Conservation (phyloP, 176 grass and related monocot genomes). For the Cenchrus purpureus region DNA sequence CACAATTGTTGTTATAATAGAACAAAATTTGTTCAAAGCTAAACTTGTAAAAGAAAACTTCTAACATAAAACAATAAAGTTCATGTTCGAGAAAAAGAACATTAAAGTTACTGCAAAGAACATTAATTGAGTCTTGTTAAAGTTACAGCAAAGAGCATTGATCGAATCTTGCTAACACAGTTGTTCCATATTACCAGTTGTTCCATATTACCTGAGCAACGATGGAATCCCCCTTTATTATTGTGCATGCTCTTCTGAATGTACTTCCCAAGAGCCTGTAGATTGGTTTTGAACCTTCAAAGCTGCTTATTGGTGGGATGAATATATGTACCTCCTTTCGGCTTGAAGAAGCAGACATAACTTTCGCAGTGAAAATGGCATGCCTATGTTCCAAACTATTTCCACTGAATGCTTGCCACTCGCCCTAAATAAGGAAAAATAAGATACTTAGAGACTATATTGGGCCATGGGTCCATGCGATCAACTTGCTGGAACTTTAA, state of each 20-base stretch:
- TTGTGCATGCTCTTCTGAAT: constrained; percentile 78
- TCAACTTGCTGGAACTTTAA: not conserved
- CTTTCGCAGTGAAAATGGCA: constrained; percentile 56
- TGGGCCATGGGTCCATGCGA: not conserved
- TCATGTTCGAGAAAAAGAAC: too few relatives aligned
- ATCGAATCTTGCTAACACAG: not conserved
- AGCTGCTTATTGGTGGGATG: constrained; percentile 45
- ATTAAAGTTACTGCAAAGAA: not conserved
- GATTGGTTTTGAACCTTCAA: constrained; percentile 55
- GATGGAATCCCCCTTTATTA: constrained; percentile 69
- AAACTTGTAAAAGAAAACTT: not conserved
- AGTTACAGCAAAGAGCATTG: constrained; percentile 5
- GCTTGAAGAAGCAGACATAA: constrained; percentile 53
- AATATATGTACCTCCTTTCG: constrained; percentile 67
- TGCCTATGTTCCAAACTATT: constrained; percentile 57
- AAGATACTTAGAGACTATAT: constrained; percentile 1
- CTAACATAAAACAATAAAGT: not conserved
- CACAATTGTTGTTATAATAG: constrained; percentile 16
- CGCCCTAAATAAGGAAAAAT: constrained; percentile 51
- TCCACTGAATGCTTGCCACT: constrained; percentile 78
- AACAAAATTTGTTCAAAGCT: not conserved
- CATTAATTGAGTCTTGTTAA: not conserved
- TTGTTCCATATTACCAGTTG: constrained; percentile 47
- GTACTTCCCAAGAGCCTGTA: constrained; percentile 75
- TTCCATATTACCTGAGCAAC: constrained; percentile 72